Evolutionary conservation across 202 grass and related monocot genomes (phyloP).

Genomic region (Dendrocalamus latiflorus): DNA sequence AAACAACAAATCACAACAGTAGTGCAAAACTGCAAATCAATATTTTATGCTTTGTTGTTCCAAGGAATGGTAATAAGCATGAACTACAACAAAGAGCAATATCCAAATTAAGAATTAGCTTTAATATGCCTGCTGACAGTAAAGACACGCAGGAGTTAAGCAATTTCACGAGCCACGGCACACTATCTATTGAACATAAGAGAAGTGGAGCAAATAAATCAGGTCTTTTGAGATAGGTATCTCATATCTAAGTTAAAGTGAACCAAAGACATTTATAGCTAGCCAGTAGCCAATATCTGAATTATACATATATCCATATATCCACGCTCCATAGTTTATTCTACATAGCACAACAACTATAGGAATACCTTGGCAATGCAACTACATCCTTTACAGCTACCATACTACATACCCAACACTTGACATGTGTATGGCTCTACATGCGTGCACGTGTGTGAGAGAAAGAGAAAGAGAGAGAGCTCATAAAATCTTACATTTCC

Average conservation of each 20-base stretch:
- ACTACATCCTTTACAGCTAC: neutral
- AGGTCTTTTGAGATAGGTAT: neutral
- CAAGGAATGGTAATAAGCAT: neutral
- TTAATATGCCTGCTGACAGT: neutral
- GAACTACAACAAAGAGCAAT: neutral
- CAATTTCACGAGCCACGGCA: neutral
- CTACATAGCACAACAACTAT: neutral
- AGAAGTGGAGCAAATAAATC: neutral
- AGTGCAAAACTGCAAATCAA: neutral
- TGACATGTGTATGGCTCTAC: neutral
- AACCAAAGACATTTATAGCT: neutral
- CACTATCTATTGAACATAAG: neutral
- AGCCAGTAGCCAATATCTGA: neutral
- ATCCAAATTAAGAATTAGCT: neutral
- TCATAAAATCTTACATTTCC: slow-evolving; percentile 78
- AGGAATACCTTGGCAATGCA: neutral
- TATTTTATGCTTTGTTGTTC: neutral
- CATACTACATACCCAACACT: neutral
- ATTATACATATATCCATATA: neutral
- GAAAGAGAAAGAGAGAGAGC: neutral
- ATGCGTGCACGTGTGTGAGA: too few species aligned
- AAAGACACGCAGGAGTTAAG: neutral
- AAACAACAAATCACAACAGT: neutral
- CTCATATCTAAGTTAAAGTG: neutral
- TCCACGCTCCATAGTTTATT: neutral